These are phyloP conservation scores for Gynandropsis gynandra DNA, from an alignment of 345 rosid species.

Conservation along the genomic window DNA sequence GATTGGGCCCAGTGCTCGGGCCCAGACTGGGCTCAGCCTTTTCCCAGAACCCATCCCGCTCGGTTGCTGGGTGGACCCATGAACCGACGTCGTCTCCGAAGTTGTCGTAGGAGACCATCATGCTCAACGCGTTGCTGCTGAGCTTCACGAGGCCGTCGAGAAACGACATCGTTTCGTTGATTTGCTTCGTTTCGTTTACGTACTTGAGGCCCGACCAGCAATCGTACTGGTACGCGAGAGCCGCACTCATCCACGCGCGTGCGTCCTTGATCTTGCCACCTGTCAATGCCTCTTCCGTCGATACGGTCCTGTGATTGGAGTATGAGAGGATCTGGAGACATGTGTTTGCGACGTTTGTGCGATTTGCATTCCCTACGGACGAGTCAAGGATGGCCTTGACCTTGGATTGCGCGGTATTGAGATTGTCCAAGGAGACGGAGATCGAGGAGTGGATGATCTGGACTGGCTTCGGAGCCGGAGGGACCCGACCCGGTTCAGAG, in stretches of 20 bases:
- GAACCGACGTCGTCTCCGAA: constrained; percentile 36
- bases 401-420: constrained; percentile 47
- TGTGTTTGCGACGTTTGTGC: constrained; percentile 46
- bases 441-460: constrained; percentile 65
- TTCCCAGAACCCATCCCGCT: constrained; percentile 71
- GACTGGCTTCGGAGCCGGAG: constrained; percentile 39
- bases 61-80: constrained; percentile 69
- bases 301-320: constrained; percentile 43
- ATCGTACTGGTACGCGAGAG: constrained; percentile 63
- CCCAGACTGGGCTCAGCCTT: constrained; percentile 21
- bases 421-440: constrained; percentile 44
- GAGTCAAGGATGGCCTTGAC: constrained; percentile 45
- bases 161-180: constrained; percentile 52
- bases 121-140: constrained; percentile 69
- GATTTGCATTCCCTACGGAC: constrained; percentile 49
- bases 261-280: constrained; percentile 56
- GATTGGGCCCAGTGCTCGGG: constrained; percentile 17
- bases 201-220: constrained; percentile 66
- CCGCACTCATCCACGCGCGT: constrained; percentile 77
- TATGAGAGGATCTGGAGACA: constrained; percentile 51
- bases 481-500: constrained; percentile 27
- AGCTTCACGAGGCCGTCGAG: constrained; percentile 33
- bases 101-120: constrained; percentile 55
- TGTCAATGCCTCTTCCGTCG: constrained; percentile 35
- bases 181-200: constrained; percentile 52